Evolutionary conservation across 371 early-diverging fungal species (phyloP), one percentile per base, ranked within the genome.

Genomic region (Circinella minor): DNA sequence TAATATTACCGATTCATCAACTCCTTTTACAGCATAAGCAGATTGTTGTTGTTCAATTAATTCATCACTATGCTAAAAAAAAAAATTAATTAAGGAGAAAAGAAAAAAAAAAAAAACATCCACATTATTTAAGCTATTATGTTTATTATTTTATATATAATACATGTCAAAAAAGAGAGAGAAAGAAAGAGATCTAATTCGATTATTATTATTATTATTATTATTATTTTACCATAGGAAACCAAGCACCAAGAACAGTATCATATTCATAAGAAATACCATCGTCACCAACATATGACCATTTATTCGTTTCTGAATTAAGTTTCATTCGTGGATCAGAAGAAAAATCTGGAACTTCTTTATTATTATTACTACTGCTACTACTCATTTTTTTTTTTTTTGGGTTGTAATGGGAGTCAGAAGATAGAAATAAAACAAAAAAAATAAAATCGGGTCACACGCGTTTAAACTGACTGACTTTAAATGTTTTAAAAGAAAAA

Each of bases 181-280:
- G 27, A 27, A 27, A 27, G 27, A 27, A 27, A 27, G 43, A 43
- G 43, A 43, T 9, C 43, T 6, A 3, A 9, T 43, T 3, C 9
- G 11, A 43, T 43, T 6, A 43, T 9, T 43, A 43, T 43, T 51
- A 13, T 51, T 14, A 8, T 17, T 51, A 13, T 17, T 51, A 5
- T 46, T n/a, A 37, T n/a, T 51, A 13, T 51, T 14, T 71, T 85
- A 94, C 93, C 91, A 92, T 92, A 4, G 96, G 96, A 81, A 94
- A 95, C 97, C 97, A 97, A 4, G 95, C 95, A 51, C 86, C 81
- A 55, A 88, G 77, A n/a, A 80, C 81, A 37, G 88, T 86, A 69
- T 96, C 96, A 75, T 90, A 97, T 70, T 96, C 95, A 68, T 91
- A 96, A 48, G 90, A 84, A 34, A 92, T 72, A n/a, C 87, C 90